phyloP scores from a whole-genome alignment of 805 yeast genomes.

The Cyberlindnera petersonii region DNA sequence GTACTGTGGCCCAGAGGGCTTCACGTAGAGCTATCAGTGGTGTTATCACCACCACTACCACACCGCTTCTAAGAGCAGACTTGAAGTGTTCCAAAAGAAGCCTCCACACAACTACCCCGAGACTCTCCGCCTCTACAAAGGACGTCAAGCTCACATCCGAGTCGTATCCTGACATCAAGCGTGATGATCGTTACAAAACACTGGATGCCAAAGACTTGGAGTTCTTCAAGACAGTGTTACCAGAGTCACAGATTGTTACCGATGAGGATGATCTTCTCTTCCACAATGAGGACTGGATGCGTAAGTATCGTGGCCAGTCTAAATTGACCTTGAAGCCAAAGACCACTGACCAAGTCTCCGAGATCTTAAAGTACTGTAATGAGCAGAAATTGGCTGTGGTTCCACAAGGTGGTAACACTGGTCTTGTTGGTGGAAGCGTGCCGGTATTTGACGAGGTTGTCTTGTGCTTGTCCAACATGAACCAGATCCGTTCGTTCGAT shows the following conservation, averaged over 20 bases:
- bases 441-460: constrained; percentile 91
- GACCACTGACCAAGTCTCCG: constrained; percentile 69
- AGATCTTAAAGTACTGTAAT: constrained; percentile 77
- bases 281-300: constrained; percentile 92
- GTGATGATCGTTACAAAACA: constrained; percentile 48
- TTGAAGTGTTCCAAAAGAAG: background rate
- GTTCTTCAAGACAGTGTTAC: constrained; percentile 56
- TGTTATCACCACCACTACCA: background rate
- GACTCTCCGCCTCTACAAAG: constrained; percentile 23
- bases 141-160: constrained; percentile 56
- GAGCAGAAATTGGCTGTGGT: constrained; percentile 76
- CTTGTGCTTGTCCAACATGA: constrained; percentile 63
- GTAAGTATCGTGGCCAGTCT: constrained; percentile 87
- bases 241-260: constrained; percentile 44
- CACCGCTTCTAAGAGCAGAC: no score
- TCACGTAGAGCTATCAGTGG: constrained; percentile 1
- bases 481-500: constrained; percentile 80
- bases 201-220: constrained; percentile 55
- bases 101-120: constrained; percentile 6
- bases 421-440: constrained; percentile 89
- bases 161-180: constrained; percentile 54
- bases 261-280: constrained; percentile 61
- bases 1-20: constrained; percentile 2
- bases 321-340: constrained; percentile 78
- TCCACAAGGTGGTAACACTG: constrained; percentile 98